phyloP scores from a whole-genome alignment of 2,329 filamentous ascomycete species.

The Aspergillus brasiliensis region DNA sequence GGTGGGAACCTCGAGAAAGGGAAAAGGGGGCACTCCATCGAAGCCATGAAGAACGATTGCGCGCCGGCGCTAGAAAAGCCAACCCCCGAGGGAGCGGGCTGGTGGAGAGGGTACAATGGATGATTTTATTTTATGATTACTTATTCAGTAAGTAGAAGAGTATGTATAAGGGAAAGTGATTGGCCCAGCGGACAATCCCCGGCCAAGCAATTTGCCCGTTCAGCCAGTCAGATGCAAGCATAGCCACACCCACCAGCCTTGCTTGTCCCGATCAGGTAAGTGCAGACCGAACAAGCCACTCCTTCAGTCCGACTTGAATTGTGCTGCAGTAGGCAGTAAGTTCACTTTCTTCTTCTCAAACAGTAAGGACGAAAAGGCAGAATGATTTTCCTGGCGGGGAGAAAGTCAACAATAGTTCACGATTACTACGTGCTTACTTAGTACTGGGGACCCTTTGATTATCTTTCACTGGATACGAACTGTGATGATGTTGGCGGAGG shows the following conservation, averaged over 20 bases:
- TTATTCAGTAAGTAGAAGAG: background rate
- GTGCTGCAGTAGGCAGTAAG: background rate
- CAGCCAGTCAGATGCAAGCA: background rate
- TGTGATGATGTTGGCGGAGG: background rate
- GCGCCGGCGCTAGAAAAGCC: slow-evolving; percentile 11
- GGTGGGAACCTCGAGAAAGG: background rate
- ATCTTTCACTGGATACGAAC: background rate
- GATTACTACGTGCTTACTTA: too few relatives aligned
- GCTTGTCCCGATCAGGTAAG: background rate
- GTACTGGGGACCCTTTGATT: too few relatives aligned
- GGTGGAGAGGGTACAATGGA: background rate
- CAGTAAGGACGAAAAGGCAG: background rate
- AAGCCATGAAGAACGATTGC: slow-evolving; percentile 18
- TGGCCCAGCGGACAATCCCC: slow-evolving; percentile 1
- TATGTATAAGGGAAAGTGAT: slow-evolving; percentile 3
- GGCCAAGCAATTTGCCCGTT: background rate
- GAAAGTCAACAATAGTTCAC: background rate
- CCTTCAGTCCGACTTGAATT: background rate
- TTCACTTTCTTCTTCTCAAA: too few relatives aligned
- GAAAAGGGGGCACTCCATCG: slow-evolving; percentile 13
- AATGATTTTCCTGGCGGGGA: background rate
- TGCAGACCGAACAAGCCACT: slow-evolving; percentile 1
- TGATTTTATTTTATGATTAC: slow-evolving; percentile 11
- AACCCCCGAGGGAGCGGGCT: too few relatives aligned
- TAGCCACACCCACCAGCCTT: slow-evolving; percentile 4